Conservation (phyloP, 164 flowering plant genomes). For the Tinospora cordifolia region DNA sequence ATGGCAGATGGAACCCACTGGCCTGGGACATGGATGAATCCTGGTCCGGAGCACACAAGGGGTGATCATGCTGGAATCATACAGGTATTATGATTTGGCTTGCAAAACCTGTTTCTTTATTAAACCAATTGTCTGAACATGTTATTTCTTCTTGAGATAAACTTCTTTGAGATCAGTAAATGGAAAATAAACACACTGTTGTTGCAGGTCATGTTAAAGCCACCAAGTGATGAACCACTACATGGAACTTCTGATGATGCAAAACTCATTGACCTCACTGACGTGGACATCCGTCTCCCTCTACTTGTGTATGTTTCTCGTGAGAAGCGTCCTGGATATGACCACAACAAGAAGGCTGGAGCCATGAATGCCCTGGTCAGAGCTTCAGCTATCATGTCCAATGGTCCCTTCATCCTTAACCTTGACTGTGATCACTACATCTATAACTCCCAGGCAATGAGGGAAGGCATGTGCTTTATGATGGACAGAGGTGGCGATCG, state of each 20-base stretch:
- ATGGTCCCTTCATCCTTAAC: slow-evolving; percentile 85
- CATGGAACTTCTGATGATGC: slow-evolving; percentile 35
- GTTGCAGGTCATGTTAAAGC: slow-evolving; percentile 70
- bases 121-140: background rate
- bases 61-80: slow-evolving; percentile 88
- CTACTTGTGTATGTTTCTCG: slow-evolving; percentile 76
- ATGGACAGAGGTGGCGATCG: slow-evolving; percentile 86
- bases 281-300: slow-evolving; percentile 75
- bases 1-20: slow-evolving; percentile 88
- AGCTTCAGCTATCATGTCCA: slow-evolving; percentile 83
- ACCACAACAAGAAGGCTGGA: slow-evolving; percentile 93
- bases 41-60: slow-evolving; percentile 50
- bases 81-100: slow-evolving; percentile 39
- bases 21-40: slow-evolving; percentile 80
- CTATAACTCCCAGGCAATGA: slow-evolving; percentile 63
- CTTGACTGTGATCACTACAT: slow-evolving; percentile 91
- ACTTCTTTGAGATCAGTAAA: background rate
- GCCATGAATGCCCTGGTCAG: slow-evolving; percentile 94
- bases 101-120: background rate
- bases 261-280: slow-evolving; percentile 39
- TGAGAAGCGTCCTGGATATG: slow-evolving; percentile 88
- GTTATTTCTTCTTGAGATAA: background rate
- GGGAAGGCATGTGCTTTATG: slow-evolving; percentile 94
- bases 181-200: background rate
- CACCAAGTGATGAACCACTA: slow-evolving; percentile 68